Percentiles rank a stretch among this genome's conserved stretches.
phyloP scores from a whole-genome alignment of 176 grass and related monocot species.

The Rhynchospora breviuscula region DNA sequence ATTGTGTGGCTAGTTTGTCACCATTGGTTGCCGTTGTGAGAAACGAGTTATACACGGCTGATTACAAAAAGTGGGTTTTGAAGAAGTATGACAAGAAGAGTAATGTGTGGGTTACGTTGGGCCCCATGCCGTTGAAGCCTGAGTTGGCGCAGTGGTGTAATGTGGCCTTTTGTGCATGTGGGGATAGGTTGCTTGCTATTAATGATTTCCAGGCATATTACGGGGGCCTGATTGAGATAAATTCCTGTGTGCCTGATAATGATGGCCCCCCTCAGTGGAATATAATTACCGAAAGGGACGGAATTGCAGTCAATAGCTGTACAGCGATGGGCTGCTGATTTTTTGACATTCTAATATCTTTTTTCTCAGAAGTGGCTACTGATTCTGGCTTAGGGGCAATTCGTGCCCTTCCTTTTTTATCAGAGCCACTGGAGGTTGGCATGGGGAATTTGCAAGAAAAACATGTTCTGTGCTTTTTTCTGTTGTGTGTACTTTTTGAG shows the following conservation, averaged over 20 bases:
- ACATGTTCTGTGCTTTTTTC: background rate
- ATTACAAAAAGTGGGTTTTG: conserved; percentile 50
- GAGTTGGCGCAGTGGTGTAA: conserved; percentile 61
- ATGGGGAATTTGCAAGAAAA: conserved; percentile 1
- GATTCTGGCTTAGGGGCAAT: conserved; percentile 20
- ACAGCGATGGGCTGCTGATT: conserved; percentile 89
- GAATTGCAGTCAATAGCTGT: conserved; percentile 76
- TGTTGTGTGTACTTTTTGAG: conserved; percentile 12
- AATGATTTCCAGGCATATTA: conserved; percentile 39
- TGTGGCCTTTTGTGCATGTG: conserved; percentile 79
- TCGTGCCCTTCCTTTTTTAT: conserved; percentile 11
- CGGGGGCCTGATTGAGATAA: conserved; percentile 63
- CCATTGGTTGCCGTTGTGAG: conserved; percentile 70
- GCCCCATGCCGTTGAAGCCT: conserved; percentile 49
- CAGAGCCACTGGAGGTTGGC: conserved; percentile 24
- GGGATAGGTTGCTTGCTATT: conserved; percentile 60
- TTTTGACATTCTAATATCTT: conserved; percentile 18
- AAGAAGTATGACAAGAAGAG: conserved; percentile 69
- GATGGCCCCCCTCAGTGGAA: conserved; percentile 46
- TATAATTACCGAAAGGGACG: conserved; percentile 44
- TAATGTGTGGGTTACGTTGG: conserved; percentile 68
- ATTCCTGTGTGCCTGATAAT: conserved; percentile 61
- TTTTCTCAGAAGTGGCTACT: conserved; percentile 1
- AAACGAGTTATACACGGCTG: conserved; percentile 60
- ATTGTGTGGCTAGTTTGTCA: conserved; percentile 40